phyloP scores from a whole-genome alignment of 75 land plant species.

The Gnetum montanum region DNA sequence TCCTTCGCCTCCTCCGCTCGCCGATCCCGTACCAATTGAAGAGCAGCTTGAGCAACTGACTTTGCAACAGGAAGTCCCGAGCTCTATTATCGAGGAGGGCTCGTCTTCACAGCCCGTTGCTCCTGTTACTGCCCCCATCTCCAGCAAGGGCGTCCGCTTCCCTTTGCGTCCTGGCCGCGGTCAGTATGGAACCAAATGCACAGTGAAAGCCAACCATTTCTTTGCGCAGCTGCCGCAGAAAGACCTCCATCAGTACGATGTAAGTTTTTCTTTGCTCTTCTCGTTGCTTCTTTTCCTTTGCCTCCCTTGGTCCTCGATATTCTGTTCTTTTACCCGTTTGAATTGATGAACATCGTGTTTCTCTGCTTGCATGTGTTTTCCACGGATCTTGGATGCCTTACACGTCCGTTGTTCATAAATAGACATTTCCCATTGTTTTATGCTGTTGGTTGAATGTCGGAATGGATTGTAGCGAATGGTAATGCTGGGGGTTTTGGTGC shows the following conservation, averaged over 20 bases:
- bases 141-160: slow-evolving; percentile 68
- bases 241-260: slow-evolving; percentile 91
- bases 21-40: neutral
- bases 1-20: slow-evolving; percentile 13
- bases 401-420: too few relatives aligned
- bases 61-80: too few relatives aligned
- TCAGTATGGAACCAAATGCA: slow-evolving; percentile 40
- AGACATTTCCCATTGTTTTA: too few relatives aligned
- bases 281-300: neutral
- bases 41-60: slow-evolving; percentile 26
- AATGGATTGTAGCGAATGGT: too few relatives aligned
- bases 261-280: slow-evolving; percentile 14
- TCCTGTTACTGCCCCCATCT: slow-evolving; percentile 16
- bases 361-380: too few relatives aligned
- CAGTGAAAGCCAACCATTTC: slow-evolving; percentile 88
- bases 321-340: too few relatives aligned
- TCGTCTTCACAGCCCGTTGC: slow-evolving; percentile 19
- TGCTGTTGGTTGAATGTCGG: too few relatives aligned
- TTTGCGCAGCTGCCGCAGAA: slow-evolving; percentile 87
- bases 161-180: slow-evolving; percentile 85
- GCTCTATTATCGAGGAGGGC: slow-evolving; percentile 15
- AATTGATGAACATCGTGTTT: too few relatives aligned
- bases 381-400: too few relatives aligned
- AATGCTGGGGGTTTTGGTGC: too few relatives aligned
- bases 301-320: too few relatives aligned